Conservation (phyloP, 176 grass and related monocot species). For the Oryza officinalis region DNA sequence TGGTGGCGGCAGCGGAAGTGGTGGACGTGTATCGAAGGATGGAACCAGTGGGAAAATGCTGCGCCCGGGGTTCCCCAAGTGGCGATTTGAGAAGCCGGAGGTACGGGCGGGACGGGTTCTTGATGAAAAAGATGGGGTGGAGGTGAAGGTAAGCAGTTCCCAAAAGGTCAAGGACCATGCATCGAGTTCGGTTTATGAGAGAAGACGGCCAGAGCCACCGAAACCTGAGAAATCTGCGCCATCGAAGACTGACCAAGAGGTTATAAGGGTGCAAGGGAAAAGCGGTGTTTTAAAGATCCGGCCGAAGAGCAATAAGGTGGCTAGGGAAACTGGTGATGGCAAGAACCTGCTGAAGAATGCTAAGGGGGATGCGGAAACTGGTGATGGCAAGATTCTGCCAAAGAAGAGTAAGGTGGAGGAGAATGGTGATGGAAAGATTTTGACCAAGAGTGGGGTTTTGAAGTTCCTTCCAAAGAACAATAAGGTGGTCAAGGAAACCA, state of each 20-base stretch:
- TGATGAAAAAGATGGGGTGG: conserved; percentile 26
- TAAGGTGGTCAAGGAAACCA: conserved; percentile 25
- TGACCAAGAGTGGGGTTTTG: conserved; percentile 35
- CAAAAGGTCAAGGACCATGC: conserved; percentile 43
- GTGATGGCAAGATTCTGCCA: conserved; percentile 14
- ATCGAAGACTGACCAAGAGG: conserved; percentile 32
- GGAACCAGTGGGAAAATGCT: conserved; percentile 44
- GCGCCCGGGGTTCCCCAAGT: conserved; percentile 44
- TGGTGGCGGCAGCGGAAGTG: not conserved
- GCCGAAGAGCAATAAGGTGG: conserved; percentile 19
- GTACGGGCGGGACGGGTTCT: conserved; percentile 53
- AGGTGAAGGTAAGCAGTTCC: conserved; percentile 23
- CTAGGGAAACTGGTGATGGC: conserved; percentile 15
- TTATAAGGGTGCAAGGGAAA: conserved; percentile 56
- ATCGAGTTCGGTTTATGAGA: conserved; percentile 27
- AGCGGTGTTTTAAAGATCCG: conserved; percentile 54
- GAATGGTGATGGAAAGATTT: conserved; percentile 20
- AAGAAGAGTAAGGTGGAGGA: conserved; percentile 29
- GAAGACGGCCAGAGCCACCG: conserved; percentile 4
- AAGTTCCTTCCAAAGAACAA: conserved; percentile 32
- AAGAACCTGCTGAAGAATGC: conserved; percentile 7
- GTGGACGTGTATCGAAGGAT: conserved; percentile 21
- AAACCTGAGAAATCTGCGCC: conserved; percentile 13
- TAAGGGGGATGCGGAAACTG: conserved; percentile 13
- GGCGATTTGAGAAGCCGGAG: conserved; percentile 59